A percentile compares a stretch with the other conserved stretches of the same genome.
Evolutionary conservation across 1,284 basidiomycete species (phyloP).

Genomic region (Ceratobasidium sp.): DNA sequence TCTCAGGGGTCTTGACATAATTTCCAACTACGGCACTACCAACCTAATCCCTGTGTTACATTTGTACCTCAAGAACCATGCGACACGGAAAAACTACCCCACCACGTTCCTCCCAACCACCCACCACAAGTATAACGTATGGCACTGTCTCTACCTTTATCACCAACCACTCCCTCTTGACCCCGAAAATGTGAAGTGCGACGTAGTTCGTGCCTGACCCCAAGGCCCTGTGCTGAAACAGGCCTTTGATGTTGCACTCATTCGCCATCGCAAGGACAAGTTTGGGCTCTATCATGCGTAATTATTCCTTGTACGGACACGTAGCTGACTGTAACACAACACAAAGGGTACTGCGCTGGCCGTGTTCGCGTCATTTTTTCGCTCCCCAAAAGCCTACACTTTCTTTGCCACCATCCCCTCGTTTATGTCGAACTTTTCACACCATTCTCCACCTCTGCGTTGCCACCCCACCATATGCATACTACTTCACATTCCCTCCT

Average conservation of each 20-base stretch:
- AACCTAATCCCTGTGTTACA: not conserved
- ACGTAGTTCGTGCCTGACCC: constrained; percentile 8
- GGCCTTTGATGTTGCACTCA: constrained; percentile 6
- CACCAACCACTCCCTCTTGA: not conserved
- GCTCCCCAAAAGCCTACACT: not conserved
- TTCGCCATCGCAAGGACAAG: not conserved
- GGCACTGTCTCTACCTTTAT: not conserved
- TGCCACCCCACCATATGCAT: not conserved
- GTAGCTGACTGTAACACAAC: not conserved
- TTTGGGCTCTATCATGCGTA: constrained; percentile 11
- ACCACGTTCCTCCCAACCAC: constrained; percentile 1
- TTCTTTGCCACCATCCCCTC: not conserved
- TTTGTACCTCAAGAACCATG: not conserved
- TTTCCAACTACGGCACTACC: not conserved
- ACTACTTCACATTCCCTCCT: not conserved
- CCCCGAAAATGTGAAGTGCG: not conserved
- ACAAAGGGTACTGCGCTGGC: constrained; percentile 11
- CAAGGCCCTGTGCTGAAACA: too few relatives aligned
- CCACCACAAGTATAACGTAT: constrained; percentile 2
- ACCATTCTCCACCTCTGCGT: not conserved
- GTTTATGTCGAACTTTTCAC: not conserved
- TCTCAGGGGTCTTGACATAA: not conserved
- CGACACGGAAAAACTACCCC: not conserved
- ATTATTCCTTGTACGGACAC: too few relatives aligned
- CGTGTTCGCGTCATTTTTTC: constrained; percentile 20